These are phyloP conservation scores for Chlamydomonas reinhardtii DNA, from an alignment of 163 green algal genomes.

Conservation along the genomic window DNA sequence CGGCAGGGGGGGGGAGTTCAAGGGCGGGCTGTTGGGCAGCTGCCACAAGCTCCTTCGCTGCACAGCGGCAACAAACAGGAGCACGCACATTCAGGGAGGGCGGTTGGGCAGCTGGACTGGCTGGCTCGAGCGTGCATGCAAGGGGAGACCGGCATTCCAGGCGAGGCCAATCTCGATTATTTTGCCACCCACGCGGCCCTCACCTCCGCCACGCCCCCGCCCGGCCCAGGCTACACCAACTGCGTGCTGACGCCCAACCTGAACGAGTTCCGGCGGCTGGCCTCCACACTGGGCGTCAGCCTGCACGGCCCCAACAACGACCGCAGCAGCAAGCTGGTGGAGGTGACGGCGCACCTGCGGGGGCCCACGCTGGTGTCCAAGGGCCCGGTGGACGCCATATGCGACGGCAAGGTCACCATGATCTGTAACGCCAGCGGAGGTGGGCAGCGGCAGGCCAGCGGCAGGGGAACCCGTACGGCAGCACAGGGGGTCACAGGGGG, in stretches of 20 bases:
- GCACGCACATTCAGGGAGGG: too few species aligned
- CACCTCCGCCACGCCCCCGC: too few species aligned
- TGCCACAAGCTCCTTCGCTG: too few species aligned
- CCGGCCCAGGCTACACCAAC: constrained; percentile 65
- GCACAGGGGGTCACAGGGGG: too few species aligned
- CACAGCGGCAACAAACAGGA: too few species aligned
- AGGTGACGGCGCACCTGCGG: constrained; percentile 63
- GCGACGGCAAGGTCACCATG: constrained; percentile 52
- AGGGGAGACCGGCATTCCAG: too few species aligned
- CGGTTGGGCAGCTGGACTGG: too few species aligned
- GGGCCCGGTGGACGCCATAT: constrained; percentile 69
- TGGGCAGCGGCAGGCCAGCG: background rate
- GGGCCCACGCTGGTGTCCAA: constrained; percentile 86
- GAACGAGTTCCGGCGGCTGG: constrained; percentile 87
- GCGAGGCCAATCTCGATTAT: too few species aligned
- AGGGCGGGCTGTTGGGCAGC: too few species aligned
- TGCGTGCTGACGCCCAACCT: constrained; percentile 93
- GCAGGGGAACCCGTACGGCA: too few species aligned
- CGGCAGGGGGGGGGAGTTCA: background rate
- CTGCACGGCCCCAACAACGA: constrained; percentile 61
- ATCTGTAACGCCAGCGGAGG: constrained; percentile 51
- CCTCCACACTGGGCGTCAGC: constrained; percentile 66
- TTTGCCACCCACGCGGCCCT: too few species aligned
- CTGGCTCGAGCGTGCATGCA: too few species aligned
- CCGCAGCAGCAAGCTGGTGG: constrained; percentile 53